Evolutionary conservation across 148 eudicot species (phyloP).

Genomic region (Camellia granthamiana): DNA sequence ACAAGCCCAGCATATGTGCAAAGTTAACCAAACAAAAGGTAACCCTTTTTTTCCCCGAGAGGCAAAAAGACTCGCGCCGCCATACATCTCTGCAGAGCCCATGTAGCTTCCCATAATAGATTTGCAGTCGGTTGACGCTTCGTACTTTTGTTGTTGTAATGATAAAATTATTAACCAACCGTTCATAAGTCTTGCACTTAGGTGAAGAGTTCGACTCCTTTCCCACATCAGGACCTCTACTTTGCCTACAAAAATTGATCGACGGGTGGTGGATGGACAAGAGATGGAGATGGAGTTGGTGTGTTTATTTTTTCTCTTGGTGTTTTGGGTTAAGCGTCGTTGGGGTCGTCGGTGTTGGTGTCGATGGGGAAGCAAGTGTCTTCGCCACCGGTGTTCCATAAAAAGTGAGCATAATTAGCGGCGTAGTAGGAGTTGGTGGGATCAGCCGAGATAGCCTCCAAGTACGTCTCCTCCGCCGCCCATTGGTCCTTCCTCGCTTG

Average conservation of each 20-base stretch:
- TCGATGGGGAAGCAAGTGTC: conserved; percentile 88
- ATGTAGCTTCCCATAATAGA: not conserved
- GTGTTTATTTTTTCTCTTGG: not conserved
- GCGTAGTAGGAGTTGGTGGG: conserved; percentile 72
- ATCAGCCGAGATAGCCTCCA: conserved; percentile 76
- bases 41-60: not conserved
- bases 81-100: not conserved
- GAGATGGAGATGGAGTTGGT: not conserved
- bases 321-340: not conserved
- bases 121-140: not conserved
- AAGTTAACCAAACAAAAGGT: not conserved
- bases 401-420: conserved; percentile 75
- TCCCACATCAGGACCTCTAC: not conserved
- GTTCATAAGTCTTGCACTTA: too few species aligned
- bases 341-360: not conserved
- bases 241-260: too few species aligned
- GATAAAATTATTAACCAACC: not conserved
- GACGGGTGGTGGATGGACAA: not conserved
- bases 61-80: not conserved
- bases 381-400: conserved; percentile 90
- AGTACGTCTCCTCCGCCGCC: conserved; percentile 91
- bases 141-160: not conserved
- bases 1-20: not conserved
- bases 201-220: not conserved
- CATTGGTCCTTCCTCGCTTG: conserved; percentile 73